Base-by-base conservation (phyloP, 2,329 filamentous ascomycete species). In the Aspergillus sojae region DNA sequence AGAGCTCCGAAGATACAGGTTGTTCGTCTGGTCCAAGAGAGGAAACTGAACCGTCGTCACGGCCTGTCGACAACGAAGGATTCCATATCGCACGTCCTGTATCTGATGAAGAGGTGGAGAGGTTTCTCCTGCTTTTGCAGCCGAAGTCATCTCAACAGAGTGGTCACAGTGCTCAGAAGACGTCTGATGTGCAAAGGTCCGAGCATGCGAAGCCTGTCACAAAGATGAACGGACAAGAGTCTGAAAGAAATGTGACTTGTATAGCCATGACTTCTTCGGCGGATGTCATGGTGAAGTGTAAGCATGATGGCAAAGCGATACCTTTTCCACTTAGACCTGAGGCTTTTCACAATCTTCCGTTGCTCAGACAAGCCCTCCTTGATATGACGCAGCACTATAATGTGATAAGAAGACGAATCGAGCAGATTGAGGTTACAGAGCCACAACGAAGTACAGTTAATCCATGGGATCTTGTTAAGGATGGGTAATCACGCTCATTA, bases 311-410 rank as follows among this genome's bases (percentile, higher is more conserved):
- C 16, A 50, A 56, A 41, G 55, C 61, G 21, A 26, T 66, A 11
- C 60, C 59, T 0, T 67, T 67, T 11, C 65, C 65, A 4, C 52
- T 66, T 1, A 58, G 53, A 2, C 60, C 64, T 0, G 64, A 64
- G 16, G 59, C 62, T 4, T 60, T 67, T 5, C 32, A 66, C 12
- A 26, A 64, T 36, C 11, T 61, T 16, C 39, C 39, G 0, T 26
- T 67, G 10, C 10, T 67, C 32, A 60, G 48, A 32, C 53, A 52
- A 16, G 61, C 60, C 4, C 30, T 28, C 4, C 14, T 45, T 14
- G 63, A 61, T 9, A 57, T 58, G 11, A n/a, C 34, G 12, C 32
- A 26, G 0, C 63, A 65, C 23, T 45, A 45, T 7, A 11, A 45
- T 12, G 43, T 45, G n/a, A 45, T 45, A 12, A 45, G 21, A 12